phyloP scores from a whole-genome alignment of 1,139 yeast species.

The Suhomyces anneliseae region DNA sequence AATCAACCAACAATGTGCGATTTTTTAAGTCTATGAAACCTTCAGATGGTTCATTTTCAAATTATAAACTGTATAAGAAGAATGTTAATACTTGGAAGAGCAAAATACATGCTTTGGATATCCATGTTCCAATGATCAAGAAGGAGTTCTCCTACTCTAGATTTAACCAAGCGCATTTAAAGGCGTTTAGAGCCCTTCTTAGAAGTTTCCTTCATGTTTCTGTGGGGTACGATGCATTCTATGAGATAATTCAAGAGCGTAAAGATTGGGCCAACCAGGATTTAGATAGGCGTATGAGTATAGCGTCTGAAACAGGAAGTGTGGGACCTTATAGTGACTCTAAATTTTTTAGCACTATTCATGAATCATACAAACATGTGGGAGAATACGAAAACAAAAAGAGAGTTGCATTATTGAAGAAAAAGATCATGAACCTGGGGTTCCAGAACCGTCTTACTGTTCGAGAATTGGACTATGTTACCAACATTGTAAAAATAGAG shows the following conservation, averaged over 20 bases:
- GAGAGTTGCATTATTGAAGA: conserved; percentile 22
- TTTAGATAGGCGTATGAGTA: conserved; percentile 17
- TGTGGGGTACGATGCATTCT: conserved; percentile 33
- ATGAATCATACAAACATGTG: conserved; percentile 32
- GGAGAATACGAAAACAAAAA: conserved; percentile 30
- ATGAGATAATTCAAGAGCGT: conserved; percentile 31
- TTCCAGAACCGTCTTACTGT: conserved; percentile 15
- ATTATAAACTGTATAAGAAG: conserved; percentile 21
- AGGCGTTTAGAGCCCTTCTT: conserved; percentile 26
- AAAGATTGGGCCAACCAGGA: conserved; percentile 19
- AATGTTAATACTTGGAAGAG: conserved; percentile 23
- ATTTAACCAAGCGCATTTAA: conserved; percentile 30
- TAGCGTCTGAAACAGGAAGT: conserved; percentile 14
- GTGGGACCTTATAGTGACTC: conserved; percentile 18
- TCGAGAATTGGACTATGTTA: conserved; percentile 28
- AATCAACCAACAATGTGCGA: conserved; percentile 22
- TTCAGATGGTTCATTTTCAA: conserved; percentile 25
- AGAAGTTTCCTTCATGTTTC: conserved; percentile 25
- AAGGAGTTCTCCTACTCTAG: conserved; percentile 32
- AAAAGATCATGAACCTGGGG: conserved; percentile 21
- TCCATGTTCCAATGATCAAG: conserved; percentile 22
- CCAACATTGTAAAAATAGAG: conserved; percentile 20
- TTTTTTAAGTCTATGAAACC: conserved; percentile 32
- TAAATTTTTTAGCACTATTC: conserved; percentile 26
- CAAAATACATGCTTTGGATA: conserved; percentile 22